Evolutionary conservation across 1,284 basidiomycete species (phyloP).

Genomic region (Phellopilus nigrolimitatus): DNA sequence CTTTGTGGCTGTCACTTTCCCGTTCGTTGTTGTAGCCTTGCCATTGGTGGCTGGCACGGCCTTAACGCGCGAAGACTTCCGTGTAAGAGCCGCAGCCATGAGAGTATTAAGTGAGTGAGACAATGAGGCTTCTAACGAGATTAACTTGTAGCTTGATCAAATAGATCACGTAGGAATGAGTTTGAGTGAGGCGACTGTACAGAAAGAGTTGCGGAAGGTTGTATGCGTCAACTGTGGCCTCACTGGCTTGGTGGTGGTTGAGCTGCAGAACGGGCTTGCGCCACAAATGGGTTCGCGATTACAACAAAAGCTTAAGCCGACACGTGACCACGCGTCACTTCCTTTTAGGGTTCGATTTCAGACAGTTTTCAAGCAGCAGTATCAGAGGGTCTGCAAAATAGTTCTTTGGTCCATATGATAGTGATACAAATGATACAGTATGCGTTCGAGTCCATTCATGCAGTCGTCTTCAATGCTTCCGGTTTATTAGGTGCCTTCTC

Average conservation of each 20-base stretch:
- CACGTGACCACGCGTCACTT: no score
- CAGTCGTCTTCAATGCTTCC: conserved; percentile 55
- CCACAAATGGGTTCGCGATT: no score
- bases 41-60: conserved; percentile 6
- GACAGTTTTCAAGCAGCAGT: no score
- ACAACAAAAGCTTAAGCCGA: no score
- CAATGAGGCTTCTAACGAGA: not conserved
- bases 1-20: not conserved
- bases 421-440: not conserved
- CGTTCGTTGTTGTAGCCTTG: conserved; percentile 9
- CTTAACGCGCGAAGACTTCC: conserved; percentile 17
- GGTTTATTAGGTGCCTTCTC: conserved; percentile 35
- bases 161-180: no score
- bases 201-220: not conserved
- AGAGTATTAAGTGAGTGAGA: not conserved
- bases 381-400: no score
- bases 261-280: not conserved
- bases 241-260: not conserved
- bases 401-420: no score
- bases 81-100: conserved; percentile 3
- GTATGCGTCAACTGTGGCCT: conserved; percentile 5
- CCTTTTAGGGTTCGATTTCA: no score
- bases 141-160: no score
- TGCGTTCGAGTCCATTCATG: conserved; percentile 5
- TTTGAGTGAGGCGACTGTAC: no score